phyloP scores from a whole-genome alignment of 2,329 filamentous ascomycete genomes.

The Aspergillus fumigatus region DNA sequence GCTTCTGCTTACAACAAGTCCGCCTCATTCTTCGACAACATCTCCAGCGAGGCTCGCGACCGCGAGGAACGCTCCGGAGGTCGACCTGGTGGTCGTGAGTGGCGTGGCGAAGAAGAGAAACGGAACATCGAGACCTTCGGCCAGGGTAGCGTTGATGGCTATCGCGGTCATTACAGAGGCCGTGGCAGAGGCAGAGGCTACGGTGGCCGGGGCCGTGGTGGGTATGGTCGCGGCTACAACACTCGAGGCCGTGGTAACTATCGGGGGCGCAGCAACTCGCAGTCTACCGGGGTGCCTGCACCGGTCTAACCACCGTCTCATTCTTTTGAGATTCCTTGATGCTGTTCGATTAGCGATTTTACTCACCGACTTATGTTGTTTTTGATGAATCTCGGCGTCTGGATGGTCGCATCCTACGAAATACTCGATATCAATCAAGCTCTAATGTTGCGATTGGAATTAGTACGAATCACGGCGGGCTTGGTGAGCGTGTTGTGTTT shows the following conservation, averaged over 20 bases:
- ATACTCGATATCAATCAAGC: conserved; percentile 22
- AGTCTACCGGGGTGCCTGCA: conserved; percentile 36
- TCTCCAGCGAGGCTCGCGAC: conserved; percentile 89
- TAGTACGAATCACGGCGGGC: conserved; percentile 15
- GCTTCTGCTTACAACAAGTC: conserved; percentile 75
- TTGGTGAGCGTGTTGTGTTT: conserved; percentile 11
- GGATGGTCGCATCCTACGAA: conserved; percentile 20
- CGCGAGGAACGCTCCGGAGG: conserved; percentile 65
- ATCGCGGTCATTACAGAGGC: conserved; percentile 73
- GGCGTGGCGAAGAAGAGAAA: conserved; percentile 86
- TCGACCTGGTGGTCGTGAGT: conserved; percentile 74
- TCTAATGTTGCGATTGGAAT: conserved; percentile 19
- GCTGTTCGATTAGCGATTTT: conserved; percentile 17
- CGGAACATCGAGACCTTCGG: conserved; percentile 98
- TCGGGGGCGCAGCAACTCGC: conserved; percentile 34
- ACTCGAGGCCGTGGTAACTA: conserved; percentile 36
- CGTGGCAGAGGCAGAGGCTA: conserved; percentile 47
- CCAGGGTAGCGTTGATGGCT: conserved; percentile 89
- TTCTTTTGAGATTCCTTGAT: conserved; percentile 7
- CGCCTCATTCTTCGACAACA: conserved; percentile 95
- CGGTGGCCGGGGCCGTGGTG: conserved; percentile 46
- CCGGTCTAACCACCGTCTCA: conserved; percentile 22
- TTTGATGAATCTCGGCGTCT: conserved; percentile 21
- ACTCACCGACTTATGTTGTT: conserved; percentile 14
- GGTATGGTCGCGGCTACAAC: conserved; percentile 42